Conservation (phyloP, 139 green algal genomes). For the Coccomyxa sp. region DNA sequence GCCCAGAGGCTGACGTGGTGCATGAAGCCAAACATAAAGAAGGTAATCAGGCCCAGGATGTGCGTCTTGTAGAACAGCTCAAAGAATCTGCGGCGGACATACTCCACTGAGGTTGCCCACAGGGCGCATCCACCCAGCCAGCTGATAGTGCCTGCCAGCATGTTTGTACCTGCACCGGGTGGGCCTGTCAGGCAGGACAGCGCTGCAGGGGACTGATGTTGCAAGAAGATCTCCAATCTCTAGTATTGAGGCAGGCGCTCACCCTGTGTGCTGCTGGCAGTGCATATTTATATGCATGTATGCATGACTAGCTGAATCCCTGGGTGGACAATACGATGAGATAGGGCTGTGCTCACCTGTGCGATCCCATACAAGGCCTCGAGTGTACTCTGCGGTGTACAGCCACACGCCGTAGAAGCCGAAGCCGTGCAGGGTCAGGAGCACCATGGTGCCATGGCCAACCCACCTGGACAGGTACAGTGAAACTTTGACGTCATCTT, state of each 20-base stretch:
- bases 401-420: conserved; percentile 12
- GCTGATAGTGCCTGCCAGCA: conserved; percentile 7
- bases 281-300: neutral
- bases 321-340: too few species aligned
- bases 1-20: conserved; percentile 16
- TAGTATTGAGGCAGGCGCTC: neutral
- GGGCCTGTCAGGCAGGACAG: too few species aligned
- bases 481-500: too few species aligned
- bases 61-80: conserved; percentile 20
- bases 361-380: neutral
- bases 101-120: conserved; percentile 3
- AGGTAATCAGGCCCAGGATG: conserved; percentile 26
- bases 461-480: conserved; percentile 17
- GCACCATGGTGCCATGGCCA: conserved; percentile 6
- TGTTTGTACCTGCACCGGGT: neutral
- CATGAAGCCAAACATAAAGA: conserved; percentile 16
- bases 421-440: neutral
- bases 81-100: conserved; percentile 4
- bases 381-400: neutral
- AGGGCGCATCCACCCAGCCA: neutral
- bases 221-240: neutral
- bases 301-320: neutral
- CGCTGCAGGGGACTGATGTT: too few species aligned
- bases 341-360: too few species aligned
- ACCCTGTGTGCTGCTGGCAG: neutral